Conservation (phyloP, 2,329 filamentous ascomycete genomes). For the Beauveria sp. region DNA sequence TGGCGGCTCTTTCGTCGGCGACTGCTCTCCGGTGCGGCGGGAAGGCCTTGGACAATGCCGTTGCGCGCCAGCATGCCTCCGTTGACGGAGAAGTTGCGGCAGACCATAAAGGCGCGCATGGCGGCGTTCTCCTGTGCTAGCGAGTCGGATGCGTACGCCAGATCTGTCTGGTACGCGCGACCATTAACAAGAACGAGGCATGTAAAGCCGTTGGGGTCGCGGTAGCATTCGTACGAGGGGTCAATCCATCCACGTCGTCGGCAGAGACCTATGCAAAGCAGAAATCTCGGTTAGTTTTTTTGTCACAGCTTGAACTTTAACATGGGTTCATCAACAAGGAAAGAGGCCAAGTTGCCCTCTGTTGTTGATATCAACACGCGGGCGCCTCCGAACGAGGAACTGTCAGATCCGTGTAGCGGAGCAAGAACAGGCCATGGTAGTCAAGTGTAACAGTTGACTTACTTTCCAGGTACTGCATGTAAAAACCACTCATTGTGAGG, state of each 20-base stretch:
- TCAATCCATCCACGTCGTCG: conserved; percentile 90
- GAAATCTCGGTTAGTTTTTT: neutral
- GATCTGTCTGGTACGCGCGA: conserved; percentile 89
- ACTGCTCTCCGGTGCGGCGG: conserved; percentile 42
- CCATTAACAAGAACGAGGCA: conserved; percentile 94
- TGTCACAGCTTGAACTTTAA: neutral
- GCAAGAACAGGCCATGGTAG: conserved; percentile 49
- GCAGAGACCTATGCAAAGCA: conserved; percentile 64
- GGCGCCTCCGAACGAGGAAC: neutral
- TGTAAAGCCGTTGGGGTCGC: conserved; percentile 66
- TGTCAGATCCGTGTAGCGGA: neutral
- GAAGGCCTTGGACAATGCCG: conserved; percentile 59
- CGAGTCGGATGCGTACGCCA: conserved; percentile 71
- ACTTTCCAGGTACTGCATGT: conserved; percentile 69
- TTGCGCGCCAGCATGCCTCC: conserved; percentile 78
- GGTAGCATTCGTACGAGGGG: conserved; percentile 79
- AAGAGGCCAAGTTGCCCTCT: too few species aligned
- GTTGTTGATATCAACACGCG: neutral
- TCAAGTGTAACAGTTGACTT: conserved; percentile 37
- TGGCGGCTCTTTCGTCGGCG: conserved; percentile 47
- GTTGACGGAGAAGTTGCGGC: conserved; percentile 94
- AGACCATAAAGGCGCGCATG: conserved; percentile 95
- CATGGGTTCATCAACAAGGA: too few species aligned
- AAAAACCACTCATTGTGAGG: conserved; percentile 53
- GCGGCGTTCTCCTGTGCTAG: conserved; percentile 89